Percentiles rank a stretch among this genome's conserved stretches.
These are phyloP conservation scores for Ceratocystis destructans DNA, from an alignment of 2,329 filamentous ascomycete genomes.

Conservation along the genomic window DNA sequence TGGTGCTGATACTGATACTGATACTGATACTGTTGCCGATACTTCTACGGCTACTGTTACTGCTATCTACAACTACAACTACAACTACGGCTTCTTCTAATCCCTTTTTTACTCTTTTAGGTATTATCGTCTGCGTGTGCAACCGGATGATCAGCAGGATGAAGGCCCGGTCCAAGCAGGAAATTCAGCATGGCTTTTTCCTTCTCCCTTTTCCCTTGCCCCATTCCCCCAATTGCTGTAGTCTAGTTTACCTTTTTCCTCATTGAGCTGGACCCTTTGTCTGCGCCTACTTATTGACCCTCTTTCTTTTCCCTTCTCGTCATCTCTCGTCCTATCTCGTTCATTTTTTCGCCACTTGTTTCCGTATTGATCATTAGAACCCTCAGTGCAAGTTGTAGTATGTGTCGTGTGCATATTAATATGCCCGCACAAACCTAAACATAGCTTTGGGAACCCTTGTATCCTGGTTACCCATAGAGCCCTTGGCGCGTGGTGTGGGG, in stretches of 20 bases:
- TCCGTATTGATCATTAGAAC: background rate
- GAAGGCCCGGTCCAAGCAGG: background rate
- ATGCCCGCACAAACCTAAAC: background rate
- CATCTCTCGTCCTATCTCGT: background rate
- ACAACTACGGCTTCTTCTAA: no score
- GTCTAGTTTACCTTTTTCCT: conserved; percentile 1
- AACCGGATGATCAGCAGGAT: conserved; percentile 1
- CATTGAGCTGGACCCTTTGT: background rate
- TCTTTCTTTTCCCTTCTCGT: background rate
- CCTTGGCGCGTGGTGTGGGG: background rate
- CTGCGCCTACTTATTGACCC: background rate
- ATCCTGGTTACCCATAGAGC: background rate
- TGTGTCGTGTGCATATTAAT: conserved; percentile 3
- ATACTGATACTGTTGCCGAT: no score
- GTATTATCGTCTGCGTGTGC: background rate
- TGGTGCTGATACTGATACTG: no score
- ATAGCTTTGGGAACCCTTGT: background rate
- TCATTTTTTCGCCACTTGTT: background rate
- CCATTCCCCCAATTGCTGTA: background rate
- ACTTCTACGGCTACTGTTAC: no score
- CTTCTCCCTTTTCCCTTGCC: background rate
- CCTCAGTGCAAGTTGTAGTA: background rate
- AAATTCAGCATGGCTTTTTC: background rate
- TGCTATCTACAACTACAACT: no score
- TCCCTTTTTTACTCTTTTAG: background rate